Base-by-base conservation (phyloP, 495 filamentous ascomycete genomes). In the Aspergillus haitiensis region DNA sequence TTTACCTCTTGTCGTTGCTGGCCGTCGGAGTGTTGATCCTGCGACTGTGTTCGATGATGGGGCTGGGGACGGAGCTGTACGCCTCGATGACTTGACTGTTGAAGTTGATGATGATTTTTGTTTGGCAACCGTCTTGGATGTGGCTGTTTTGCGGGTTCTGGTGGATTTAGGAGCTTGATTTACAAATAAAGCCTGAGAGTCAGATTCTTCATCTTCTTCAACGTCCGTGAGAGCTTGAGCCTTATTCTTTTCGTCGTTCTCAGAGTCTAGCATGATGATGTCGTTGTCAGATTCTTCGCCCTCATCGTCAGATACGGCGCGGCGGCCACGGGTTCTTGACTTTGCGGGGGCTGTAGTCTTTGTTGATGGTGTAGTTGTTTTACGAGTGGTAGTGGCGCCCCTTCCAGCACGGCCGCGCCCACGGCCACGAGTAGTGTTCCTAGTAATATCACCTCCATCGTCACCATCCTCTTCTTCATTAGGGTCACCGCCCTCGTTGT, bases 281-380 rank as follows among this genome's bases (percentile, higher is more conserved):
- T 88, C 86, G 0, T 88, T 80, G 9, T 85, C 83, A 27, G 21
- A 27, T 3, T 86, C 84, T 1, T 85, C 81, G n/a, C 81, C 81
- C 44, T 86, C 83, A 32, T 84, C 80, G 33, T 83, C 77, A 33
- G 85, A 81, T 2, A 77, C 76, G 39, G 76, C 68, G 78, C 85
- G 61, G 69, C 80, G 66, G 15, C 70, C 68, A n/a, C 73, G 67
- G 10, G 60, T 65, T 52, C 70, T 73, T 18, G 76, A 64, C 57
- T 73, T 82, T 56, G 66, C 71, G 58, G 67, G 67, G 36, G 71
- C 65, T 13, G 64, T 63, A 58, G 70, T 76, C 46, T 78, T 79
- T 56, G 64, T 73, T 32, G 77, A 69, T 54, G 79, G 67, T 10
- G 78, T 64, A 4, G 81, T 73, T 46, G 77, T 54, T 56, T 74